Evolutionary conservation across 2,329 filamentous ascomycete genomes (phyloP).

Genomic region (Apiospora koreana): DNA sequence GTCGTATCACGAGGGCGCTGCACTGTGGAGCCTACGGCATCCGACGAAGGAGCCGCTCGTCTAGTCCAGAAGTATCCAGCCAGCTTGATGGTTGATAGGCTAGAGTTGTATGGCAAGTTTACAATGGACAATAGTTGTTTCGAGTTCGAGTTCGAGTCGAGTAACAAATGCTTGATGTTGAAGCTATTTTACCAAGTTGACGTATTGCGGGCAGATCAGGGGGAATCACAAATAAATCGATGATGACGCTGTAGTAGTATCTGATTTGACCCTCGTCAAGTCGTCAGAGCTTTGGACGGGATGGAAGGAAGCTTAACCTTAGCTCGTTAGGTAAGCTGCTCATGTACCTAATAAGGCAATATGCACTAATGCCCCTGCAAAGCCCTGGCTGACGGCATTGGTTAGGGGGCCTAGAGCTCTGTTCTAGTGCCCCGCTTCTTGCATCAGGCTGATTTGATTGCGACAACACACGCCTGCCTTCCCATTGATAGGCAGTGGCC

Average conservation of each 20-base stretch:
- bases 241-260: conserved; percentile 7
- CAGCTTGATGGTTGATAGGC: conserved; percentile 39
- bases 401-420: conserved; percentile 1
- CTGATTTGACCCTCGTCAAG: background rate
- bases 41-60: conserved; percentile 38
- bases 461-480: conserved; percentile 13
- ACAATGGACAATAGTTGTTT: conserved; percentile 13
- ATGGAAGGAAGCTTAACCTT: conserved; percentile 3
- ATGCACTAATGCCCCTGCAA: background rate
- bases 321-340: background rate
- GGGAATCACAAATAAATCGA: background rate
- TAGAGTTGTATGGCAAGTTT: background rate
- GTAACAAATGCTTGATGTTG: background rate
- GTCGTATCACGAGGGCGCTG: conserved; percentile 35
- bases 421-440: conserved; percentile 16
- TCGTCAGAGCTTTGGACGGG: background rate
- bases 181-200: background rate
- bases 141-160: background rate
- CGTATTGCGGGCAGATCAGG: background rate
- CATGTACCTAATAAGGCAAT: background rate
- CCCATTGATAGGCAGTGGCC: background rate
- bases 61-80: conserved; percentile 52
- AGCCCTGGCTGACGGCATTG: background rate
- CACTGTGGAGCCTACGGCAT: conserved; percentile 32
- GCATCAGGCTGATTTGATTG: conserved; percentile 31